Conservation (phyloP, 1,284 basidiomycete genomes). For the Sphaerobolus stellatus region DNA sequence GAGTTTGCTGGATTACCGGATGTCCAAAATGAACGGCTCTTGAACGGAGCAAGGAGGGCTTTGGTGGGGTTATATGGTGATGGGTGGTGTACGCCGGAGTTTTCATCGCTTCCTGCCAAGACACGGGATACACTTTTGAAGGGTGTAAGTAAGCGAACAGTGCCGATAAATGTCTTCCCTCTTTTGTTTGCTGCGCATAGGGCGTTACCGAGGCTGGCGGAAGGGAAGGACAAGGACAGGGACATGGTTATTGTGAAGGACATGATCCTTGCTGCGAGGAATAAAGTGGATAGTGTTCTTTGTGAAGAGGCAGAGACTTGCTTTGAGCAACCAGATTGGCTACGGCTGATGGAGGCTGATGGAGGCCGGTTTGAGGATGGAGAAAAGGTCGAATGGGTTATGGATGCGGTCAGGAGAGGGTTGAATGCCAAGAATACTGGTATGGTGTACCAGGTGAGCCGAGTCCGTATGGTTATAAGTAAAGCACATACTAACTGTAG, state of each 20-base stretch:
- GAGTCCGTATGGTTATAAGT: too few species aligned
- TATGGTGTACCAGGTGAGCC: constrained; percentile 67
- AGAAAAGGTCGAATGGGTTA: constrained; percentile 69
- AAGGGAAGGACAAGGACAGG: constrained; percentile 33
- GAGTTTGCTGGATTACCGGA: constrained; percentile 76
- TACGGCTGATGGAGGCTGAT: constrained; percentile 67
- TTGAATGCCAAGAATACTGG: constrained; percentile 62
- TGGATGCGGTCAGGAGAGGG: constrained; percentile 62
- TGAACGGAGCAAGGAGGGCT: constrained; percentile 68
- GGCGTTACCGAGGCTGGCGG: constrained; percentile 44
- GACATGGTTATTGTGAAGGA: constrained; percentile 55
- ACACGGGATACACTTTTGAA: constrained; percentile 67
- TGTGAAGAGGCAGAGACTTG: constrained; percentile 58
- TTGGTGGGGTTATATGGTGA: constrained; percentile 81
- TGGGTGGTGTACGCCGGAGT: constrained; percentile 81
- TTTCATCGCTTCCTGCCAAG: constrained; percentile 66
- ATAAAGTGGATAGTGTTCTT: constrained; percentile 60
- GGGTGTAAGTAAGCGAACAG: constrained; percentile 67
- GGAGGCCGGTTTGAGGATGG: constrained; percentile 68
- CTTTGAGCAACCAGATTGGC: constrained; percentile 68
- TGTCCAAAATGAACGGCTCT: constrained; percentile 69
- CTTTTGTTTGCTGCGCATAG: constrained; percentile 67
- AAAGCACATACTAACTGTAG: constrained; percentile 9
- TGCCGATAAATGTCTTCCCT: constrained; percentile 61
- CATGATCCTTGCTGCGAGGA: constrained; percentile 61